These are phyloP conservation scores for Neoarthrinium moseri DNA, from an alignment of 2,329 filamentous ascomycete genomes.

Conservation along the genomic window DNA sequence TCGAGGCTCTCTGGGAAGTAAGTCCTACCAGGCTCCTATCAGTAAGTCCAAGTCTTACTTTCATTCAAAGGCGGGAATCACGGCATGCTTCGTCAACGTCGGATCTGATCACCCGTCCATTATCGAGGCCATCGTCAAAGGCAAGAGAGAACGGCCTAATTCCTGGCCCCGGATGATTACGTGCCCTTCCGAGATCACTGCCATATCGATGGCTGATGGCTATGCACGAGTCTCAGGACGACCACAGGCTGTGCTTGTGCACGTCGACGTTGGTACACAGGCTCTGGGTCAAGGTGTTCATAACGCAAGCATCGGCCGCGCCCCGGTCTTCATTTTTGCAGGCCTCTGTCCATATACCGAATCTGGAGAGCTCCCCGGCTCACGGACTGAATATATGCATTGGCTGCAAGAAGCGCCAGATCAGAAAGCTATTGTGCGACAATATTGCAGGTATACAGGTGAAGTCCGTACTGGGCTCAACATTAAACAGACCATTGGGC, in stretches of 20 bases:
- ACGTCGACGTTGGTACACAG: constrained; percentile 77
- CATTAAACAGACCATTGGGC: constrained; percentile 73
- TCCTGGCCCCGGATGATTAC: constrained; percentile 68
- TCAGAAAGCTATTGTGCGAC: constrained; percentile 69
- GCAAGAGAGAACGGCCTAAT: constrained; percentile 62
- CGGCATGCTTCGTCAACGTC: constrained; percentile 58
- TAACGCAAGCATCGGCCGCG: constrained; percentile 69
- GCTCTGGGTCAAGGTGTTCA: constrained; percentile 71
- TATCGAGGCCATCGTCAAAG: constrained; percentile 71
- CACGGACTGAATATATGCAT: constrained; percentile 73
- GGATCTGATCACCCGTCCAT: constrained; percentile 67
- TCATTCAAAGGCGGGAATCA: constrained; percentile 41
- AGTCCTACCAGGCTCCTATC: constrained; percentile 30
- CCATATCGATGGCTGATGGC: constrained; percentile 74
- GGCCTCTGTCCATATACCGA: constrained; percentile 72
- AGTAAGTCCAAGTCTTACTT: neutral
- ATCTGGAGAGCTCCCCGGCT: constrained; percentile 69
- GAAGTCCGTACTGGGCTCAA: constrained; percentile 73
- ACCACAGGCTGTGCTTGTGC: constrained; percentile 70
- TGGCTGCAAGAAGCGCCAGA: constrained; percentile 79
- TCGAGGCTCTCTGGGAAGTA: constrained; percentile 65
- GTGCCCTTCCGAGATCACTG: constrained; percentile 65
- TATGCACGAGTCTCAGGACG: constrained; percentile 66
- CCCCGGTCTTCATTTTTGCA: constrained; percentile 71
- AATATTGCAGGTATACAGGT: constrained; percentile 70